Evolutionary conservation across 2,329 filamentous ascomycete genomes (phyloP).

Genomic region (Pyrenochaeta sp.): DNA sequence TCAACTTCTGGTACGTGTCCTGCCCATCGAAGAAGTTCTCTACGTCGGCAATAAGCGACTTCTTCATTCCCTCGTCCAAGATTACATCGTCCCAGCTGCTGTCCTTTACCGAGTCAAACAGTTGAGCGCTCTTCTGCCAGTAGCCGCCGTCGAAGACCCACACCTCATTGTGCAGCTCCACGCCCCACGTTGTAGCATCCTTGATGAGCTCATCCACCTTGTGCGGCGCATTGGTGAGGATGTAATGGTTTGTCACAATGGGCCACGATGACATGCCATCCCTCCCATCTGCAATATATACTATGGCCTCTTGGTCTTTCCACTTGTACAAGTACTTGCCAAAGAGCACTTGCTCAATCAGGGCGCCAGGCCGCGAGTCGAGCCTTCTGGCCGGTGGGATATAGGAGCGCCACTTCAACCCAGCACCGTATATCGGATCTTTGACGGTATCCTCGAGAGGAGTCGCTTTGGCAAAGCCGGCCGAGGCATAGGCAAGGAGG

Average conservation of each 20-base stretch:
- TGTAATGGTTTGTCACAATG: conserved; percentile 50
- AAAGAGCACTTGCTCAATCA: conserved; percentile 52
- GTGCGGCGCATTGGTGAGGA: conserved; percentile 49
- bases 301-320: conserved; percentile 53
- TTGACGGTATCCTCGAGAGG: conserved; percentile 53
- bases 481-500: conserved; percentile 54
- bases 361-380: conserved; percentile 44
- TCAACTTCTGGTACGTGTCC: conserved; percentile 66
- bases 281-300: conserved; percentile 54
- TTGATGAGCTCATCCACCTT: conserved; percentile 62
- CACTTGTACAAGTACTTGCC: conserved; percentile 58
- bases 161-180: conserved; percentile 69
- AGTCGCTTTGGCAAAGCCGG: conserved; percentile 52
- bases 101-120: conserved; percentile 61
- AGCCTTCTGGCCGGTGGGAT: conserved; percentile 51
- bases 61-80: conserved; percentile 71
- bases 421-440: conserved; percentile 43
- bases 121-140: conserved; percentile 70
- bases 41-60: conserved; percentile 69
- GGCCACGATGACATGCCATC: conserved; percentile 50
- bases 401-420: conserved; percentile 50
- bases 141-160: conserved; percentile 71
- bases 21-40: conserved; percentile 69
- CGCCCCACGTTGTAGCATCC: conserved; percentile 63
- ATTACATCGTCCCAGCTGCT: conserved; percentile 73